Evolutionary conservation across 2,329 filamentous ascomycete species (phyloP).

Genomic region (Apiospora phragmitis): DNA sequence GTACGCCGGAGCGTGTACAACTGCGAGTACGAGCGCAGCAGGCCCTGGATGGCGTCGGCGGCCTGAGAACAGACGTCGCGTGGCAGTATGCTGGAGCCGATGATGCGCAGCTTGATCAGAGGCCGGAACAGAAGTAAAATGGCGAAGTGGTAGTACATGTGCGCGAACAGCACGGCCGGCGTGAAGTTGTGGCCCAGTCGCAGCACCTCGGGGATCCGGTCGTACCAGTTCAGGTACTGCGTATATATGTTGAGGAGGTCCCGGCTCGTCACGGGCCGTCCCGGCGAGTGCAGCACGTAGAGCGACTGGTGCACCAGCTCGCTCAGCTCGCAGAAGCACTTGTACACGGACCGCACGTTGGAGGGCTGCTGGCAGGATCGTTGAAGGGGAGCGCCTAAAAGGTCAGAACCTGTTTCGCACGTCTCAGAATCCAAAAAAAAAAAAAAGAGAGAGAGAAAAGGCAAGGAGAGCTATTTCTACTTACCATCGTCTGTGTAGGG

Average conservation of each 20-base stretch:
- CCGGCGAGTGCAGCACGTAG: constrained; percentile 72
- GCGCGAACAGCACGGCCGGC: constrained; percentile 70
- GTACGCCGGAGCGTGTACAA: constrained; percentile 60
- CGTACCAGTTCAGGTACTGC: constrained; percentile 72
- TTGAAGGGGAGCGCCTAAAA: constrained; percentile 51
- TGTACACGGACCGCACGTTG: constrained; percentile 68
- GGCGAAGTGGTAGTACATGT: constrained; percentile 72
- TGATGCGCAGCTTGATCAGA: constrained; percentile 64
- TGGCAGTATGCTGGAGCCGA: constrained; percentile 63
- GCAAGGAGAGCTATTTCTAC: constrained; percentile 19
- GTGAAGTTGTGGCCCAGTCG: constrained; percentile 68
- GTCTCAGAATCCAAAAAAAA: constrained; percentile 6
- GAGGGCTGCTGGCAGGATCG: constrained; percentile 62
- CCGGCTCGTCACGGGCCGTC: constrained; percentile 62
- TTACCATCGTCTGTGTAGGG: constrained; percentile 60
- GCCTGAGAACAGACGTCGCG: constrained; percentile 66
- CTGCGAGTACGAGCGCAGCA: constrained; percentile 57
- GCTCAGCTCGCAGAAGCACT: constrained; percentile 70
- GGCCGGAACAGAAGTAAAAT: constrained; percentile 75
- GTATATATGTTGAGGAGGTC: constrained; percentile 65
- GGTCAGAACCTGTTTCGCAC: constrained; percentile 16
- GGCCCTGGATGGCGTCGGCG: constrained; percentile 58
- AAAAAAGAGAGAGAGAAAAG: no score
- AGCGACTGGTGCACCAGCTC: constrained; percentile 73
- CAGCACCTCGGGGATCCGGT: constrained; percentile 63